phyloP scores from a whole-genome alignment of 176 grass and related monocot genomes.

The Avena sativa region DNA sequence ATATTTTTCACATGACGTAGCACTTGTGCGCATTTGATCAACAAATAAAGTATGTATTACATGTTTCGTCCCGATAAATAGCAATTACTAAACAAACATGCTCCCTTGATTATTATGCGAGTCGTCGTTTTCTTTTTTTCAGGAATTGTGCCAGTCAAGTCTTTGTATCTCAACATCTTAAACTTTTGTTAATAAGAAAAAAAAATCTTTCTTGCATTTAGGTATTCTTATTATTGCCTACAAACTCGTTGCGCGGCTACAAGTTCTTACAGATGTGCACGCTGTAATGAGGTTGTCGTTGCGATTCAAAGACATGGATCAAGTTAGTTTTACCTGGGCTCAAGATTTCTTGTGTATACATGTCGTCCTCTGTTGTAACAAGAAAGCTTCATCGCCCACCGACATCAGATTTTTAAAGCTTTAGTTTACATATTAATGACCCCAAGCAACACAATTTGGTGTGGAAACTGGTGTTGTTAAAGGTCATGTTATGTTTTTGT shows the following conservation, averaged over 20 bases:
- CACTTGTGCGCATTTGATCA: background rate
- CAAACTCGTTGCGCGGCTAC: constrained; percentile 67
- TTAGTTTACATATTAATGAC: background rate
- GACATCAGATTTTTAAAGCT: constrained; percentile 4
- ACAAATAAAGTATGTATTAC: constrained; percentile 6
- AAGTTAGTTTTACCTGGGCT: constrained; percentile 47
- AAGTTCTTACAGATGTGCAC: constrained; percentile 67
- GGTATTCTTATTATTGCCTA: constrained; percentile 97
- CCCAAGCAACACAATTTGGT: background rate
- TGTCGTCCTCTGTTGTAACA: constrained; percentile 1
- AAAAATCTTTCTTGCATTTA: constrained; percentile 41
- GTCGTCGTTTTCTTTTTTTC: background rate
- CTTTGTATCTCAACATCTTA: background rate
- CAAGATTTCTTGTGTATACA: background rate
- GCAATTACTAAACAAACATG: background rate
- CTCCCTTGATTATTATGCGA: background rate
- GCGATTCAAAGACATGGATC: constrained; percentile 83
- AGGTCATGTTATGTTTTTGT: background rate
- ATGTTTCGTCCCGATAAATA: background rate
- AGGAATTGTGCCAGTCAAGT: background rate
- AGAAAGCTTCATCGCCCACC: background rate
- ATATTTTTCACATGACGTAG: background rate
- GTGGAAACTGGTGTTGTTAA: background rate
- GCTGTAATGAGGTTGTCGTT: constrained; percentile 70
- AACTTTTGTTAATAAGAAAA: constrained; percentile 5